A percentile compares a stretch with the other conserved stretches of the same genome.
These are phyloP conservation scores for Nasturtium officinale DNA, from an alignment of 345 rosid species.

Conservation along the genomic window DNA sequence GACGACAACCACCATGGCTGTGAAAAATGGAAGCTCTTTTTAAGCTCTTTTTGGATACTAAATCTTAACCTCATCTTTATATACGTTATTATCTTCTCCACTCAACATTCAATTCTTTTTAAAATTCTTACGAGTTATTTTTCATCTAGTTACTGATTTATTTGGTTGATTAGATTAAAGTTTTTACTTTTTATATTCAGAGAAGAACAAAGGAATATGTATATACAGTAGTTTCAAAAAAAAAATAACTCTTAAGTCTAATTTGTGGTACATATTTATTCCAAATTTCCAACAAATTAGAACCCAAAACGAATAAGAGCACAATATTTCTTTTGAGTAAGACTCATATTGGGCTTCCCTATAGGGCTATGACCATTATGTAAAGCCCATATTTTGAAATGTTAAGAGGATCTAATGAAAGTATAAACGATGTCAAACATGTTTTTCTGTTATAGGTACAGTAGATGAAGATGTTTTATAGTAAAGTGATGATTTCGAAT, in stretches of 20 bases:
- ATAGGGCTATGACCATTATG: neutral
- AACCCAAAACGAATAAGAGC: neutral
- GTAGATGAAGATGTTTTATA: no score
- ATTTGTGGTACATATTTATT: neutral
- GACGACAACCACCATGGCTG: conserved; percentile 59
- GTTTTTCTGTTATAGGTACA: no score
- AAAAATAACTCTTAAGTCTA: neutral
- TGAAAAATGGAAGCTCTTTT: conserved; percentile 24
- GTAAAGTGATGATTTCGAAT: no score
- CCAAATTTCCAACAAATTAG: neutral
- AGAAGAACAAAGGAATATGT: neutral
- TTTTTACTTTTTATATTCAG: neutral
- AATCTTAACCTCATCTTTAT: conserved; percentile 50
- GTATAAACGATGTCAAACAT: neutral
- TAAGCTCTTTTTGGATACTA: neutral
- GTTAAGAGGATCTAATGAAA: neutral
- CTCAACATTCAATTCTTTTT: neutral
- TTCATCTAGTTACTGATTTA: neutral
- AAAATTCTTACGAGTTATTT: neutral
- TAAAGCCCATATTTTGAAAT: neutral
- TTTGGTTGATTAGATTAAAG: neutral
- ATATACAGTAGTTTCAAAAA: neutral
- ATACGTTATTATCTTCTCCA: conserved; percentile 54
- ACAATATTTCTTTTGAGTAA: neutral
- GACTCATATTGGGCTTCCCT: neutral